Percentiles rank a stretch among this genome's conserved stretches.
These are phyloP conservation scores for Diplodia seriata DNA, from an alignment of 2,329 filamentous ascomycete genomes.

Conservation along the genomic window DNA sequence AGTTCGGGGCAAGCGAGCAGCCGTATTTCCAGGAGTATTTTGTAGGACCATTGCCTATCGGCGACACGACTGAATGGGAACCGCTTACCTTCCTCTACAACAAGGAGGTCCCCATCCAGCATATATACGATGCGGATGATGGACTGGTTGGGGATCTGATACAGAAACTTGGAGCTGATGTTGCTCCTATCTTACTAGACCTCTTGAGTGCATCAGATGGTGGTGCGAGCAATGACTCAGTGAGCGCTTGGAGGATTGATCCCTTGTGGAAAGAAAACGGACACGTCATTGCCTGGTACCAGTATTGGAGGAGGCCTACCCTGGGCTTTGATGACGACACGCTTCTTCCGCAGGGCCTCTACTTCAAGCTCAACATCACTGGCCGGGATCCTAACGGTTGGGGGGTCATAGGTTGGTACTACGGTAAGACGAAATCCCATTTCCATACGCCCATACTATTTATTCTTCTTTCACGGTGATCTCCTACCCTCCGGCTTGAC, in stretches of 20 bases:
- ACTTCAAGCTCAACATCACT: conserved; percentile 55
- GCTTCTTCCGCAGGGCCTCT: conserved; percentile 56
- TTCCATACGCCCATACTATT: neutral
- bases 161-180: neutral
- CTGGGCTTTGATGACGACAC: conserved; percentile 53
- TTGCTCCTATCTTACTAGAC: neutral
- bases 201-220: conserved; percentile 46
- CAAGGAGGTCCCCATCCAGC: conserved; percentile 50
- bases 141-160: conserved; percentile 52
- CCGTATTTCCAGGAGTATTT: conserved; percentile 54
- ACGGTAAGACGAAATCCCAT: conserved; percentile 41
- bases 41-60: conserved; percentile 59
- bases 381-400: conserved; percentile 60
- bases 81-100: conserved; percentile 37
- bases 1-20: conserved; percentile 32
- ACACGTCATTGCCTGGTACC: conserved; percentile 56
- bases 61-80: conserved; percentile 48
- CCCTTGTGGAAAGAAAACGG: conserved; percentile 50
- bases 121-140: conserved; percentile 48
- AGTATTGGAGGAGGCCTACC: conserved; percentile 52
- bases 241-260: conserved; percentile 49
- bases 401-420: conserved; percentile 61
- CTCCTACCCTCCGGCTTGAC: neutral
- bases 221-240: conserved; percentile 52
- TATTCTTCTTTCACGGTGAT: neutral